phyloP scores from a whole-genome alignment of 805 yeast genomes.

The Candida insectalens region DNA sequence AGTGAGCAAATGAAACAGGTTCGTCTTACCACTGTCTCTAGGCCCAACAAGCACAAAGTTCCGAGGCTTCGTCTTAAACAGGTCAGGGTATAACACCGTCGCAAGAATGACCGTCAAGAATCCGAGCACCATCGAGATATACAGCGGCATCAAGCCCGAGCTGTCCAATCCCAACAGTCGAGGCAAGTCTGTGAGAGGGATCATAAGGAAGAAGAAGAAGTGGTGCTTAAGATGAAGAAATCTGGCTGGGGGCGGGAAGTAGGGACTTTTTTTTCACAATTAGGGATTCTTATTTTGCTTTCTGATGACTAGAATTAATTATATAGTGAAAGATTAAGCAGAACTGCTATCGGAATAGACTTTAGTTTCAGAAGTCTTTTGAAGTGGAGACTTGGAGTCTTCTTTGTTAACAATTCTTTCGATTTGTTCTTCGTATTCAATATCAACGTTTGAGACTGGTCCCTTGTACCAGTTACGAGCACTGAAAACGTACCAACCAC shows the following conservation, averaged over 20 bases:
- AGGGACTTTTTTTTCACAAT: too few species aligned
- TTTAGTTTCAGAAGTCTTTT: too few species aligned
- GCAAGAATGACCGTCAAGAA: conserved; percentile 4
- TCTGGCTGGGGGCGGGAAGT: too few species aligned
- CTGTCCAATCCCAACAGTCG: neutral
- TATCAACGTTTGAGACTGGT: conserved; percentile 39
- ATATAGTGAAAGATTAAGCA: too few species aligned
- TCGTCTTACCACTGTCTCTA: conserved; percentile 16
- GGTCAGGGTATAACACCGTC: conserved; percentile 5
- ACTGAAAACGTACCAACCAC: conserved; percentile 35
- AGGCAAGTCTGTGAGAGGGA: too few species aligned
- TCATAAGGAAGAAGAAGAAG: too few species aligned
- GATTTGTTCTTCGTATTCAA: conserved; percentile 16
- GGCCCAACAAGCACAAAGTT: conserved; percentile 15
- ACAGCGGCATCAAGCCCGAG: conserved; percentile 1
- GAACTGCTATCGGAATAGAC: too few species aligned
- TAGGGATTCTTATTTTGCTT: too few species aligned
- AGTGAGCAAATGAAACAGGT: conserved; percentile 12
- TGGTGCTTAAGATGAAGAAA: too few species aligned
- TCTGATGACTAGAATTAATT: too few species aligned
- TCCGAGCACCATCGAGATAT: conserved; percentile 5
- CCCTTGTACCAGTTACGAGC: conserved; percentile 50
- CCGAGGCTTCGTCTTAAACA: conserved; percentile 8
- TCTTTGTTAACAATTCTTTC: conserved; percentile 7
- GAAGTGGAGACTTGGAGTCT: too few species aligned